phyloP scores from a whole-genome alignment of 177 flowering plant genomes.

The Vitis hybrid region DNA sequence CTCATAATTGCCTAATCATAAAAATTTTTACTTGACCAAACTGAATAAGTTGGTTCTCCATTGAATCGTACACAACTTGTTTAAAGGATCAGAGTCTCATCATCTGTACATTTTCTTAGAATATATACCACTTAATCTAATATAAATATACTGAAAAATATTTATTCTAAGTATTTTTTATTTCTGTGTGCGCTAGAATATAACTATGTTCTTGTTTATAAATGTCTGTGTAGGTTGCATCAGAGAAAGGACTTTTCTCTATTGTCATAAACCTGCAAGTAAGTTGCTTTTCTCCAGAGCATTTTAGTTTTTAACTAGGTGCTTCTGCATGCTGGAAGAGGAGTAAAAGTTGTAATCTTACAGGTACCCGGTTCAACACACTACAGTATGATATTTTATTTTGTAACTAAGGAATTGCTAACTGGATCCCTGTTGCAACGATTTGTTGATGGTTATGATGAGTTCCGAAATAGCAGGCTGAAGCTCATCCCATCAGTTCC shows the following conservation, averaged over 20 bases:
- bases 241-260: constrained; percentile 86
- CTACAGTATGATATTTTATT: constrained; percentile 98
- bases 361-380: constrained; percentile 97
- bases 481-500: constrained; percentile 99
- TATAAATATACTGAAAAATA: not conserved
- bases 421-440: constrained; percentile 93
- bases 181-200: not conserved
- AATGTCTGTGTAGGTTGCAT: constrained; percentile 62
- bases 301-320: constrained; percentile 1
- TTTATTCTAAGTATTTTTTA: no score
- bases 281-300: constrained; percentile 26
- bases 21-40: no score
- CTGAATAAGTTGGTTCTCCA: not conserved
- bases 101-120: no score
- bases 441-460: constrained; percentile 98
- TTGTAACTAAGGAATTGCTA: constrained; percentile 64
- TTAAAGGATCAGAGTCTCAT: not conserved
- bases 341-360: constrained; percentile 10
- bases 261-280: constrained; percentile 87
- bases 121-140: no score
- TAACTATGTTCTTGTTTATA: constrained; percentile 5
- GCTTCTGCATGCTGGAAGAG: constrained; percentile 6
- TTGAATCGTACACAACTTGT: not conserved
- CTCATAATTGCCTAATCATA: no score
- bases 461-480: constrained; percentile 89